phyloP scores from a whole-genome alignment of 192 early-diverging fungal species.

The Allomyces javanicus region DNA sequence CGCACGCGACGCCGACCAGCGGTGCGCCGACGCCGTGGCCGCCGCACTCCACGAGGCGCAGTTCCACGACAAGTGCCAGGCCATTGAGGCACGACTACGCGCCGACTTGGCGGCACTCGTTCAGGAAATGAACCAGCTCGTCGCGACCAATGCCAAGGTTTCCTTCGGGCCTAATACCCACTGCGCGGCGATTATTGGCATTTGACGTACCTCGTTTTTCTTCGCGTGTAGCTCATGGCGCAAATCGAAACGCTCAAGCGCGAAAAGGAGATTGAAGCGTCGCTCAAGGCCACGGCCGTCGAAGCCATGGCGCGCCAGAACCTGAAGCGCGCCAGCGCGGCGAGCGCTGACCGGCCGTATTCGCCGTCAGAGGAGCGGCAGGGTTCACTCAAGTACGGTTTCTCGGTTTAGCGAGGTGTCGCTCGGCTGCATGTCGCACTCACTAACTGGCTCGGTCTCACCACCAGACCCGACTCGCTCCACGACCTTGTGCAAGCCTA shows the following conservation, averaged over 20 bases:
- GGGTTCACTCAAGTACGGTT: no score
- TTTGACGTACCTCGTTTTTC: no score
- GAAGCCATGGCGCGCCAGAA: no score
- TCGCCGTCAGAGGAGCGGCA: no score
- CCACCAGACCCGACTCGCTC: no score
- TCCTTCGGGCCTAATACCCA: not conserved
- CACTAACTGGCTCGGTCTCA: no score
- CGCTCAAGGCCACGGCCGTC: no score
- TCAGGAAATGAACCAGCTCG: conserved; percentile 10
- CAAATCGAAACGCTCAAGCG: not conserved
- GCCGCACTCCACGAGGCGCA: not conserved
- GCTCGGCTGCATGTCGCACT: no score
- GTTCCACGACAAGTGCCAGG: not conserved
- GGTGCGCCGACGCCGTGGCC: not conserved
- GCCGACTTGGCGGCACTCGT: conserved; percentile 4
- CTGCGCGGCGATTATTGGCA: not conserved
- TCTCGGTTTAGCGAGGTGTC: no score
- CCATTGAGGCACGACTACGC: not conserved
- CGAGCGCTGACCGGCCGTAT: no score
- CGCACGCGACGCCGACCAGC: not conserved
- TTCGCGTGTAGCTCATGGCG: not conserved
- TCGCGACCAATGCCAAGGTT: not conserved
- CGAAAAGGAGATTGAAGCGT: not conserved
- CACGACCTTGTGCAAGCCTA: no score
- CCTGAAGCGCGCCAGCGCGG: no score